These are phyloP conservation scores for Magnusiomyces magnusii DNA, from an alignment of 1,139 yeast genomes.

Conservation along the genomic window DNA sequence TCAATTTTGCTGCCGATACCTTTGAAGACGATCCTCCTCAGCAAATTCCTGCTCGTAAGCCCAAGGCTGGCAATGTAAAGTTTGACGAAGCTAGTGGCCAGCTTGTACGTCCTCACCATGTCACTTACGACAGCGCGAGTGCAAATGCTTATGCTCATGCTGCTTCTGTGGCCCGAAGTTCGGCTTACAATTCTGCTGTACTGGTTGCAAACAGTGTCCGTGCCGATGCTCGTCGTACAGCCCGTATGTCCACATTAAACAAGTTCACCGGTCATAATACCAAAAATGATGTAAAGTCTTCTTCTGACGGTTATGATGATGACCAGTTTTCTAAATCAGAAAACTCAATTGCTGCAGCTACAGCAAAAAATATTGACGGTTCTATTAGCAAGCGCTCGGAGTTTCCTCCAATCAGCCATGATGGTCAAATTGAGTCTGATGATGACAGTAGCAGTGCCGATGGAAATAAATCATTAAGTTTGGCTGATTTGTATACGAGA, in stretches of 20 bases:
- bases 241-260: not conserved
- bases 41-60: constrained; percentile 85
- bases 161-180: constrained; percentile 27
- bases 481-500: constrained; percentile 75
- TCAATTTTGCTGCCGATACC: constrained; percentile 65
- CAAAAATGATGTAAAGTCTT: not conserved
- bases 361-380: constrained; percentile 26
- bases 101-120: constrained; percentile 21
- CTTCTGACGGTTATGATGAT: constrained; percentile 19
- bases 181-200: constrained; percentile 31
- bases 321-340: constrained; percentile 28
- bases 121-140: constrained; percentile 22
- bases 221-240: constrained; percentile 7
- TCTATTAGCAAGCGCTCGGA: constrained; percentile 5
- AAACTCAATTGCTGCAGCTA: constrained; percentile 31
- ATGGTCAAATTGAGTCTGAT: not conserved
- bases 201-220: constrained; percentile 28
- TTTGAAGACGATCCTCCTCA: constrained; percentile 82
- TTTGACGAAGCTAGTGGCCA: constrained; percentile 36
- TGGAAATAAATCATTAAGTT: constrained; percentile 24
- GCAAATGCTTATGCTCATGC: constrained; percentile 21
- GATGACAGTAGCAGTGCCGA: not conserved
- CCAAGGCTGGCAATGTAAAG: constrained; percentile 69
- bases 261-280: not conserved
- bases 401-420: not conserved